These are phyloP conservation scores for Yamadazyma nakazawae DNA, from an alignment of 805 yeast genomes.

Conservation along the genomic window DNA sequence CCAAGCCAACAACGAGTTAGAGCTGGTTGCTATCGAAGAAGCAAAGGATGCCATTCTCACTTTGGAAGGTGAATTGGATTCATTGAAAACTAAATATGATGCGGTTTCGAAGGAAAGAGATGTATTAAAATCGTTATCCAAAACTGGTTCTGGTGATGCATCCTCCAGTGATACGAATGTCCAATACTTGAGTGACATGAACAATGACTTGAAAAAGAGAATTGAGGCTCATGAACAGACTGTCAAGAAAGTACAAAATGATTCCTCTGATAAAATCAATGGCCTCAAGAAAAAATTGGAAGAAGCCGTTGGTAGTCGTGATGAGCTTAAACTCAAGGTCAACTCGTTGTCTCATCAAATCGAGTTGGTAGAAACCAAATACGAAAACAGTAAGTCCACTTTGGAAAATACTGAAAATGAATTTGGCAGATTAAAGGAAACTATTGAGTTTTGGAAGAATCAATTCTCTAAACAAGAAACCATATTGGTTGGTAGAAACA, in stretches of 20 bases:
- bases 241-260: conserved; percentile 30
- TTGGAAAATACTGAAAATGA: conserved; percentile 29
- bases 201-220: conserved; percentile 30
- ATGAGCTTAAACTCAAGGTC: conserved; percentile 21
- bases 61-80: conserved; percentile 55
- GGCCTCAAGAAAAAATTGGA: conserved; percentile 52
- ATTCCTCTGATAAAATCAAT: conserved; percentile 42
- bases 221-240: conserved; percentile 37
- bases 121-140: conserved; percentile 42
- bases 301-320: conserved; percentile 53
- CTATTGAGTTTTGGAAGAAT: conserved; percentile 36
- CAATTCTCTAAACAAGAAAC: conserved; percentile 41
- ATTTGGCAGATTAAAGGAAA: conserved; percentile 24
- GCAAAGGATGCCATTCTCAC: conserved; percentile 68
- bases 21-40: conserved; percentile 51
- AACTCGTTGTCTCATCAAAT: conserved; percentile 13
- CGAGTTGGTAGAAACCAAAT: conserved; percentile 29
- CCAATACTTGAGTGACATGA: conserved; percentile 23
- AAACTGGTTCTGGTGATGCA: conserved; percentile 5
- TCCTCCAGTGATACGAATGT: conserved; percentile 10
- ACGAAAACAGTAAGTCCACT: conserved; percentile 45
- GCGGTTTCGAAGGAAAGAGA: conserved; percentile 68
- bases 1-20: conserved; percentile 36
- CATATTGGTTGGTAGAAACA: conserved; percentile 29
- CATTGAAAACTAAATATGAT: conserved; percentile 48